Evolutionary conservation across 1,284 basidiomycete species (phyloP).

Genomic region (Sporisorium iseilematis-ciliati): DNA sequence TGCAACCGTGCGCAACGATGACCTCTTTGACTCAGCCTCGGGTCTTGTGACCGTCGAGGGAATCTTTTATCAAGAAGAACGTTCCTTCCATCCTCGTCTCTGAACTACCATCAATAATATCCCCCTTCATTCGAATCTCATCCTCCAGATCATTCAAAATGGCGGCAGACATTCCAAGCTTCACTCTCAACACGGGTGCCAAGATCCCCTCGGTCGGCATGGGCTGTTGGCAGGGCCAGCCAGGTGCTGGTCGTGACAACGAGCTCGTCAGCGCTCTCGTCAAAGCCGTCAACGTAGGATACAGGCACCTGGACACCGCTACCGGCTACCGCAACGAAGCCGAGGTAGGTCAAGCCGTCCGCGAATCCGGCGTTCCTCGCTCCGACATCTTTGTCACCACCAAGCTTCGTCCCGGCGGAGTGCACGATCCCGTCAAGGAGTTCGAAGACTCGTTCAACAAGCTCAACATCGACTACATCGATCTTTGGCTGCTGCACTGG

Average conservation of each 20-base stretch:
- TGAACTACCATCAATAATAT: too few relatives aligned
- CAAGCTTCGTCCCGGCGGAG: conserved; percentile 77
- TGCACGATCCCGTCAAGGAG: conserved; percentile 70
- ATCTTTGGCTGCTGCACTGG: conserved; percentile 63
- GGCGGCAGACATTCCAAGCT: conserved; percentile 42
- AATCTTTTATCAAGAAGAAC: neutral
- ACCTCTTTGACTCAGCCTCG: neutral
- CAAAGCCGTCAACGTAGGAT: conserved; percentile 48
- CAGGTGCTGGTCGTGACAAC: conserved; percentile 32
- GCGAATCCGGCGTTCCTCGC: conserved; percentile 79
- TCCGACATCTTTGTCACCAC: conserved; percentile 86
- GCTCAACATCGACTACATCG: conserved; percentile 79
- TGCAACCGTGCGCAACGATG: too few relatives aligned
- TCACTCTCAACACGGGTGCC: conserved; percentile 54
- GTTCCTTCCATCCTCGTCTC: neutral
- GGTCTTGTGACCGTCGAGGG: neutral
- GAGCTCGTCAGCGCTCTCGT: conserved; percentile 35
- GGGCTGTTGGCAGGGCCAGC: conserved; percentile 57
- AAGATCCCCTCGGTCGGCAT: conserved; percentile 58
- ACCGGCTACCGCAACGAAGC: conserved; percentile 77
- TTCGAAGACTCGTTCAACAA: conserved; percentile 78
- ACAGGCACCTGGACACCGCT: conserved; percentile 61
- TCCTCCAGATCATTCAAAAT: conserved; percentile 11
- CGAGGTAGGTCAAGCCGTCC: conserved; percentile 84
- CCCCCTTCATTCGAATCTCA: too few relatives aligned